Conservation (phyloP, 441 rosid species). For the Metrosideros polymorpha region DNA sequence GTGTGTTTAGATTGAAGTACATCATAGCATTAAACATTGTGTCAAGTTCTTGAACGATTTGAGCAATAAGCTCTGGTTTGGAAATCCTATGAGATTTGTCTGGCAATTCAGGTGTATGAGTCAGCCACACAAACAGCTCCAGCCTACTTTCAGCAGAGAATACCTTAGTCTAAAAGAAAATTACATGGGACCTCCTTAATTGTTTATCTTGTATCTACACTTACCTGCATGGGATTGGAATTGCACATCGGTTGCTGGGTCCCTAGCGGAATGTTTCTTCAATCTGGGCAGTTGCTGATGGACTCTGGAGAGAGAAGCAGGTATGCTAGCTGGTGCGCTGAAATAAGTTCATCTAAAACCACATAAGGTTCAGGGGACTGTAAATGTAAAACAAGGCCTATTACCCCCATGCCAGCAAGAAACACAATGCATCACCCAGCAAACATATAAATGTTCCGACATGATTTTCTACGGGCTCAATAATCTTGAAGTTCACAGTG, state of each 20-base stretch:
- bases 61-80: not conserved
- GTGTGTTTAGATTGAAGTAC: not conserved
- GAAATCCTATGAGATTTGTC: not conserved
- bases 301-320: not conserved
- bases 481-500: not conserved
- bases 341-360: not conserved
- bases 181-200: not conserved
- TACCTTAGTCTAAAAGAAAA: not conserved
- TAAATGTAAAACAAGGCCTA: not conserved
- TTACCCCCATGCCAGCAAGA: not conserved
- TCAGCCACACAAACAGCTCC: not conserved
- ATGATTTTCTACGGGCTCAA: not conserved
- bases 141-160: not conserved
- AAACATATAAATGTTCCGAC: not conserved
- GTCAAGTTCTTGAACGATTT: not conserved
- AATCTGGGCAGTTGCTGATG: not conserved
- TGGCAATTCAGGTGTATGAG: not conserved
- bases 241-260: not conserved
- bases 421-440: not conserved
- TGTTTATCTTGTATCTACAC: not conserved
- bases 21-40: not conserved
- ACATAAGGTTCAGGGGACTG: not conserved
- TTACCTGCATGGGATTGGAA: not conserved
- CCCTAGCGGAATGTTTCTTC: not conserved
- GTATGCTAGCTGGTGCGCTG: not conserved